phyloP scores from a whole-genome alignment of 2,329 filamentous ascomycete species.

The Blastomyces parvus region DNA sequence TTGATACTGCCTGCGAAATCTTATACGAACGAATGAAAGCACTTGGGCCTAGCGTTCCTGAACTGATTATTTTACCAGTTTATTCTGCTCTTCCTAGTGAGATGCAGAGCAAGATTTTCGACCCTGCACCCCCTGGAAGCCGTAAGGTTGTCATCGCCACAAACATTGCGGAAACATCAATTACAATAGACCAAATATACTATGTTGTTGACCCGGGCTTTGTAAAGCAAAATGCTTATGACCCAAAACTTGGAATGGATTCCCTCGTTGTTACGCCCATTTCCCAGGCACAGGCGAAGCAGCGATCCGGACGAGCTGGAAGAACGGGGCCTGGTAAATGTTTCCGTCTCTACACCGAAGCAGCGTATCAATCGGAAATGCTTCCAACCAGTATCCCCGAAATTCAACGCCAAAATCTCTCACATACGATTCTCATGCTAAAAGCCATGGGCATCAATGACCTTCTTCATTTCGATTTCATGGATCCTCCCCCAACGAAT shows the following conservation, averaged over 20 bases:
- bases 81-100: constrained; percentile 90
- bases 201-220: constrained; percentile 97
- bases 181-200: constrained; percentile 96
- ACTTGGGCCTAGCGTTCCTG: constrained; percentile 78
- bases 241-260: constrained; percentile 96
- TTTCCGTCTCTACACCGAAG: constrained; percentile 90
- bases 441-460: constrained; percentile 99
- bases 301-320: constrained; percentile 83
- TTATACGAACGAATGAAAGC: constrained; percentile 94
- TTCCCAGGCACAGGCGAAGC: constrained; percentile 91
- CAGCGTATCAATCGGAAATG: constrained; percentile 95
- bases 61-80: constrained; percentile 88
- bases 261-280: constrained; percentile 92
- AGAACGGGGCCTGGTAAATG: constrained; percentile 93
- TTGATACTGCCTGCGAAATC: constrained; percentile 89
- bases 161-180: constrained; percentile 95
- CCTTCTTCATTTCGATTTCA: constrained; percentile 93
- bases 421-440: constrained; percentile 89
- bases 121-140: constrained; percentile 74
- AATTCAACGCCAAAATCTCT: constrained; percentile 89
- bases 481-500: constrained; percentile 95
- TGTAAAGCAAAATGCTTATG: constrained; percentile 95
- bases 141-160: constrained; percentile 96
- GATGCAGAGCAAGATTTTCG: constrained; percentile 89
- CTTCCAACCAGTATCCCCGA: constrained; percentile 90